Conservation (phyloP, 2,329 filamentous ascomycete genomes). For the Pseudocercospora fuligena region DNA sequence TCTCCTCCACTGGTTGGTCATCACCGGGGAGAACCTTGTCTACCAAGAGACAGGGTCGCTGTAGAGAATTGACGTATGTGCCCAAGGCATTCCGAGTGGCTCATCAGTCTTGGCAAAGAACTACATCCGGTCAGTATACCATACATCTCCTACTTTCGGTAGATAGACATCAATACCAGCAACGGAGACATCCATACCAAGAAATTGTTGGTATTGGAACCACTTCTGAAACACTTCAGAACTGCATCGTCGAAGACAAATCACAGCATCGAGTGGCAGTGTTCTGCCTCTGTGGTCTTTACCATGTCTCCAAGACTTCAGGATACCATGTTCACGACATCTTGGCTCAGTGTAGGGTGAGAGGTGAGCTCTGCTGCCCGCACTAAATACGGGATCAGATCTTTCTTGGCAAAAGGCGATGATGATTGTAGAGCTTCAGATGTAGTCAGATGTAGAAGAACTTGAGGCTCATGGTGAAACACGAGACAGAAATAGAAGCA, state of each 20-base stretch:
- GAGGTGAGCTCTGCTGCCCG: not conserved
- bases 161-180: not conserved
- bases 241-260: not conserved
- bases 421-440: not conserved
- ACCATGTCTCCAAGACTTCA: not conserved
- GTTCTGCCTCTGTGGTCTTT: no score
- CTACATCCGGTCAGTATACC: not conserved
- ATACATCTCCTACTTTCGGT: not conserved
- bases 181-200: not conserved
- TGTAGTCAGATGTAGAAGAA: constrained; percentile 6
- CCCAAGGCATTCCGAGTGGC: constrained; percentile 4
- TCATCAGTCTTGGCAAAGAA: constrained; percentile 7
- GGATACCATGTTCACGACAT: constrained; percentile 1
- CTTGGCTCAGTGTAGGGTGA: constrained; percentile 1
- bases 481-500: constrained; percentile 9
- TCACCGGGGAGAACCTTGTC: not conserved
- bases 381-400: not conserved
- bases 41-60: not conserved
- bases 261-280: constrained; percentile 3
- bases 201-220: not conserved
- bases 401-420: constrained; percentile 2
- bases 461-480: constrained; percentile 8
- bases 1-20: not conserved
- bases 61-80: not conserved
- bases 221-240: not conserved